Conservation (phyloP, 2,329 filamentous ascomycete genomes). For the Malbranchea zuffiana region DNA sequence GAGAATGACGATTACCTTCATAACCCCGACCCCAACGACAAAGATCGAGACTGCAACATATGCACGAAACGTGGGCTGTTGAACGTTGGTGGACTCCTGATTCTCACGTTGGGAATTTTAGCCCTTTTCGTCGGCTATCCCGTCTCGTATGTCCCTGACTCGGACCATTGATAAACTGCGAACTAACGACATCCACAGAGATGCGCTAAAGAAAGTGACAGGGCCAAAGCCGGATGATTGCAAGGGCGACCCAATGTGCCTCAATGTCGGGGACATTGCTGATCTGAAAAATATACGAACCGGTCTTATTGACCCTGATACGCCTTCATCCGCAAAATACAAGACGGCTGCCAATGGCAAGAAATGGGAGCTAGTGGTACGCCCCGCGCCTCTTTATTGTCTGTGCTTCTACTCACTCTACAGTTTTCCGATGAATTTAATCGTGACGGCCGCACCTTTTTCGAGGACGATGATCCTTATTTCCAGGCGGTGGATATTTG, state of each 20-base stretch:
- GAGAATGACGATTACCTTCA: constrained; percentile 64
- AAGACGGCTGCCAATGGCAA: constrained; percentile 50
- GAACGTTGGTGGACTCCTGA: constrained; percentile 52
- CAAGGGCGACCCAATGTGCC: constrained; percentile 36
- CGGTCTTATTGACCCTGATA: constrained; percentile 57
- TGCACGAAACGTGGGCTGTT: constrained; percentile 53
- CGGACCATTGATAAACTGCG: no score
- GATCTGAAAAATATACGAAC: constrained; percentile 50
- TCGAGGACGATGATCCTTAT: constrained; percentile 58
- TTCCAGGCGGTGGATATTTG: constrained; percentile 58
- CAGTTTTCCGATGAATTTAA: constrained; percentile 65
- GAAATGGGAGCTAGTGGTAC: constrained; percentile 51
- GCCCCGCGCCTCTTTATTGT: constrained; percentile 10
- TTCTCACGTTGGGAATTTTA: constrained; percentile 52
- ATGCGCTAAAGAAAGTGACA: no score
- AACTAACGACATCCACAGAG: no score
- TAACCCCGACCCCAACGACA: constrained; percentile 56
- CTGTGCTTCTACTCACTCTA: background rate
- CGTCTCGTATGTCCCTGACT: constrained; percentile 46
- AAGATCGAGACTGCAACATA: constrained; percentile 51
- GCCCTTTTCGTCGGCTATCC: constrained; percentile 60
- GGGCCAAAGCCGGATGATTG: constrained; percentile 21
- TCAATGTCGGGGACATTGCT: constrained; percentile 40
- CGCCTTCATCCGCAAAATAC: constrained; percentile 46
- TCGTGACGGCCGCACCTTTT: constrained; percentile 55